A percentile compares a stretch with the other conserved stretches of the same genome.
Conservation (phyloP, 805 yeast genomes). For the Tetrapisispora pingtungensis region DNA sequence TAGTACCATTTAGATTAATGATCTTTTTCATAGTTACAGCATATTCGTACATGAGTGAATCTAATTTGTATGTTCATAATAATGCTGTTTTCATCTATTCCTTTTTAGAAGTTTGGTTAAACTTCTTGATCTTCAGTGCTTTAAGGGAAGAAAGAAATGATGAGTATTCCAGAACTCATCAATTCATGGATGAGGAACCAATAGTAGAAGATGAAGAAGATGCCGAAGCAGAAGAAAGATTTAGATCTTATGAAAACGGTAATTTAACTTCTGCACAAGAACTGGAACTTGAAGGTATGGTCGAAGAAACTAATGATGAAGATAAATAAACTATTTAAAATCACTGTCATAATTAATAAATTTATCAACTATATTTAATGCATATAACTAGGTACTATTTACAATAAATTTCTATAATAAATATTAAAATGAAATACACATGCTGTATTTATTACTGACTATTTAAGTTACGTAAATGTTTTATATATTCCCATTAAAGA, state of each 20-base stretch:
- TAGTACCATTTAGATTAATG: conserved; percentile 49
- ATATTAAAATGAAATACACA: neutral
- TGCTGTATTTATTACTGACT: neutral
- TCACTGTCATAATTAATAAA: neutral
- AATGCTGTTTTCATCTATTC: conserved; percentile 49
- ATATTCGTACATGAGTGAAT: conserved; percentile 38
- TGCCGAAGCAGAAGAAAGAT: neutral
- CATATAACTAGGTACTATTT: neutral
- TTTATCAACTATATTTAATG: neutral
- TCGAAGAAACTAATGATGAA: neutral
- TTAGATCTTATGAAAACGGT: neutral
- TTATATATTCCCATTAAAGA: neutral
- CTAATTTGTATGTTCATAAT: conserved; percentile 41
- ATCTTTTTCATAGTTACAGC: conserved; percentile 41
- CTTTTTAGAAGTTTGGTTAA: conserved; percentile 62
- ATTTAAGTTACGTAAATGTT: neutral
- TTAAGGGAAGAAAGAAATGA: conserved; percentile 54
- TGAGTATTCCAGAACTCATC: conserved; percentile 32
- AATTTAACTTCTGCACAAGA: conserved; percentile 1
- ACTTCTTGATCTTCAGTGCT: conserved; percentile 50
- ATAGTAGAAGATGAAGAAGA: neutral
- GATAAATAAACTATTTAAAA: conserved; percentile 1
- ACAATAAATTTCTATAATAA: neutral
- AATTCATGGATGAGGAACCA: conserved; percentile 4
- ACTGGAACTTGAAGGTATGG: neutral